Evolutionary conservation across 768 basidiomycete species (phyloP).

Genomic region (Rhodosporidiobolus sp.): DNA sequence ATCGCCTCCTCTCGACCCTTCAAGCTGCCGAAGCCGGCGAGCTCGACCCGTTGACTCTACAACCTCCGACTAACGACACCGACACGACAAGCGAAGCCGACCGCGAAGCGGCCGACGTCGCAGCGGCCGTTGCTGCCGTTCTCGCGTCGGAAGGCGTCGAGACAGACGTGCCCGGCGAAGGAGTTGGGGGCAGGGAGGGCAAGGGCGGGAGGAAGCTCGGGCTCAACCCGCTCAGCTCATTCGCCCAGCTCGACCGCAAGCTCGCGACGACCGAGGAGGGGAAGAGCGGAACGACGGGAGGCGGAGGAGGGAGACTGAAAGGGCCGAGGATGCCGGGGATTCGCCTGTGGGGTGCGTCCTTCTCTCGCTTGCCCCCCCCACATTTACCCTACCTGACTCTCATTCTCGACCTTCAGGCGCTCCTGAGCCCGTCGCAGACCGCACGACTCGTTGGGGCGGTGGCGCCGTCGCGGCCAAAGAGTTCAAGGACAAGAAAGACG

Average conservation of each 20-base stretch:
- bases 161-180: not conserved
- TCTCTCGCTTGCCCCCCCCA: too few relatives aligned
- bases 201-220: not conserved
- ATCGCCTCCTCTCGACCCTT: slow-evolving; percentile 12
- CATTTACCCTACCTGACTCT: not conserved
- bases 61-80: not conserved
- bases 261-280: not conserved
- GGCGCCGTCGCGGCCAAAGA: not conserved
- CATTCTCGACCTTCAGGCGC: not conserved
- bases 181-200: not conserved
- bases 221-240: slow-evolving; percentile 20
- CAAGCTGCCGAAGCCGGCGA: not conserved
- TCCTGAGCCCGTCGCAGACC: slow-evolving; percentile 14
- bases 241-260: slow-evolving; percentile 11
- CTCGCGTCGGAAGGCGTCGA: too few relatives aligned
- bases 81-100: too few relatives aligned
- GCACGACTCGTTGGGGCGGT: slow-evolving; percentile 4
- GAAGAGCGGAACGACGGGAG: not conserved
- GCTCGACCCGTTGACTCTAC: not conserved
- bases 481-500: not conserved
- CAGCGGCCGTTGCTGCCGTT: not conserved
- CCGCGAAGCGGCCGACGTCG: not conserved
- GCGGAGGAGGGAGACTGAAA: not conserved
- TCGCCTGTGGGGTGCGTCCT: slow-evolving; percentile 22
- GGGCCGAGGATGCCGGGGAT: slow-evolving; percentile 29